Evolutionary conservation across 257 asterid genomes (phyloP), one percentile per base, ranked within the genome.

Genomic region (Nicotiana knightiana): DNA sequence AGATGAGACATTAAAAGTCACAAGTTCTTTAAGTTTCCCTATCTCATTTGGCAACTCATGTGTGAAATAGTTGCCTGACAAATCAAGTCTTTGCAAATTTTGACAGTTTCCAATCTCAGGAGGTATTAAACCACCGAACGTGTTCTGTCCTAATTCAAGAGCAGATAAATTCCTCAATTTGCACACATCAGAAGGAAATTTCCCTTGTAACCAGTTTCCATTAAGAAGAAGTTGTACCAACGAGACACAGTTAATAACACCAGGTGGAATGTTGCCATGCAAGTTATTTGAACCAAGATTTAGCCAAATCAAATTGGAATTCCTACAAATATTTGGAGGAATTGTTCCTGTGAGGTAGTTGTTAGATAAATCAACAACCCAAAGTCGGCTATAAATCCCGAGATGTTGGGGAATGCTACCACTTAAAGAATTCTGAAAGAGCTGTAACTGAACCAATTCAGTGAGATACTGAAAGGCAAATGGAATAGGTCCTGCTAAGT

Each of bases 281-380:
- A 95, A 77, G 67, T 81, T 76, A 53, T 95, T 95, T 4, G 90
- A 87, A 89, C 88, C 95, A 16, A 95, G 94, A 84, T 93, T 95
- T 48, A 95, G 92, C 89, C 88, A 79, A 73, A 91, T 88, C 89
- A 95, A 80, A 79, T 90, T 86, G 12, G 92, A 87, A 58, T 76
- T 81, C 65, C 82, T 77, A 81, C 98, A 95, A 48, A 95, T 85
- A 76, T 85, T 79, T 9, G 93, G 95, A 18, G 97, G 98, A 43
- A 95, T 93, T 78, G 86, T 85, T 55, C 98, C 98, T 0, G 92
- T 88, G 28, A 95, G 91, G 11, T 84, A 67, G 68, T 95, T 95
- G 35, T 83, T 85, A 0, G 97, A 92, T 80, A 95, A 89, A 87
- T 95, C 98, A 54, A 92, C 92, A 1, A 93, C 98, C 97, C 97